Evolutionary conservation across 495 filamentous ascomycete genomes (phyloP), one percentile per base, ranked within the genome.

Genomic region (Aspergillus bertholletiae): DNA sequence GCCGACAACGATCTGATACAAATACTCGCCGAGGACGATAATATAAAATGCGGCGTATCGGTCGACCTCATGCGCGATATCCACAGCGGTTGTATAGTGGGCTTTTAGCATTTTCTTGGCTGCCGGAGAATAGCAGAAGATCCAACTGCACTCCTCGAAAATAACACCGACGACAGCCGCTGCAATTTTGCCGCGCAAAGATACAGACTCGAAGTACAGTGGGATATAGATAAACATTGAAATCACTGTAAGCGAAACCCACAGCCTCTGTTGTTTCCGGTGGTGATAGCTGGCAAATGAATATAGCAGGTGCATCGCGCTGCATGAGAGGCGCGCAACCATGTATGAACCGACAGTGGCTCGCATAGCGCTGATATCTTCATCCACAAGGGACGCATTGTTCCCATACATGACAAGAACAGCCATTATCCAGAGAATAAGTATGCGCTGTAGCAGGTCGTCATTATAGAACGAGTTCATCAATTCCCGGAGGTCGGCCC

Each of bases 391-490:
- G 0, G 64, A 59, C 5, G 76, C 76, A 50, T 79, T 79, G 53
- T 79, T 80, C 12, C 74, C 76, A 54, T 73, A 79, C 15, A 79
- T 56, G 5, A 78, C 58, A 21, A 77, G 65, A 7, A 73, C 46
- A 26, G 74, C 65, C 73, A 80, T 77, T 22, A 74, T 60, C 74
- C 75, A 78, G 7, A 76, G 59, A n/a, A 78, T 77, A 20, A 75
- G 61, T 12, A 71, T 35, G 23, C 77, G 74, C 45, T 80, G 75
- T 0, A 74, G 56, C 12, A 80, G 46, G 54, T 80, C 77, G 43
- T 80, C 74, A 55, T 74, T 79, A 55, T 74, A 75, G 65, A 77
- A 79, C 8, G 66, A 72, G 66, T 74, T 75, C 76, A 78, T 78
- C 37, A 77, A 49, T 54, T 74, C 74, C 49, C 71, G 71, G 3